phyloP scores from a whole-genome alignment of 129 eudicot species.

The Pittosporum tobira region DNA sequence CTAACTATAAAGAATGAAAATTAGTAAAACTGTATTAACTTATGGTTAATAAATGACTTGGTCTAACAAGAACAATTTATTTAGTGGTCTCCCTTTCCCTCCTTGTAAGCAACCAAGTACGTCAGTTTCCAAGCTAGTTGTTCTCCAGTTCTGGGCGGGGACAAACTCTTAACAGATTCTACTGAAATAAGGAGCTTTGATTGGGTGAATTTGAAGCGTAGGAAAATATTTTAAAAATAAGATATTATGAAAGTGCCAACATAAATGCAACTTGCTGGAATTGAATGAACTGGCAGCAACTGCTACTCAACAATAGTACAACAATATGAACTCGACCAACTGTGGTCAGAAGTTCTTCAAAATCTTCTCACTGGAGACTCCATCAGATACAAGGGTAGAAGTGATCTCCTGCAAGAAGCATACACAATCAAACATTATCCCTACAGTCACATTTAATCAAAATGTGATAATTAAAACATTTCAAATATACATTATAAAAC shows the following conservation, averaged over 20 bases:
- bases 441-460: not conserved
- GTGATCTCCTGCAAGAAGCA: slow-evolving; percentile 67
- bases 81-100: no score
- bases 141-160: not conserved
- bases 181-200: not conserved
- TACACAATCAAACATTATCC: not conserved
- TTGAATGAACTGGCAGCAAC: slow-evolving; percentile 15
- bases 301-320: slow-evolving; percentile 22
- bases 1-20: no score
- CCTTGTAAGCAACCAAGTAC: no score
- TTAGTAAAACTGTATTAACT: no score
- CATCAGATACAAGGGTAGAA: slow-evolving; percentile 64
- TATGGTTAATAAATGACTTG: no score
- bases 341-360: slow-evolving; percentile 59
- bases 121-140: not conserved
- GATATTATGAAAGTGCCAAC: no score
- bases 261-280: slow-evolving; percentile 17
- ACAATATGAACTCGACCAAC: slow-evolving; percentile 11
- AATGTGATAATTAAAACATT: not conserved
- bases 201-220: not conserved
- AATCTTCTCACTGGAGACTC: slow-evolving; percentile 57
- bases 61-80: no score
- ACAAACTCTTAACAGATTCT: not conserved
- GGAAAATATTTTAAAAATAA: no score
- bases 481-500: no score